phyloP scores from a whole-genome alignment of 768 basidiomycete species.

The Clitopilus hobsonii region DNA sequence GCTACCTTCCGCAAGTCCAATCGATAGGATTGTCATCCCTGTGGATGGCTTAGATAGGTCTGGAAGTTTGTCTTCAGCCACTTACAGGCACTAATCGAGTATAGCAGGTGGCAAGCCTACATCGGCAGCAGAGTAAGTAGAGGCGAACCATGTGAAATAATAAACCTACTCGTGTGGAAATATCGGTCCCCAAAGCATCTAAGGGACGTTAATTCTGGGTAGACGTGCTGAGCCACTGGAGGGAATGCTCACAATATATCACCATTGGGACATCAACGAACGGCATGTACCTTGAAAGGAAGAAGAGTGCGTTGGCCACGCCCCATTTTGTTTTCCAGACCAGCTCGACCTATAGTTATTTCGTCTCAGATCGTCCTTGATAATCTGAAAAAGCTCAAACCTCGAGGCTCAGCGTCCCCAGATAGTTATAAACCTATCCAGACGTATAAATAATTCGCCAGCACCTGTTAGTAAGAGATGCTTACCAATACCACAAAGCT shows the following conservation, averaged over 20 bases:
- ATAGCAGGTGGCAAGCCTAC: conserved; percentile 5
- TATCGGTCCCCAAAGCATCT: conserved; percentile 2
- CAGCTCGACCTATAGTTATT: conserved; percentile 6
- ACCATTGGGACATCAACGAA: conserved; percentile 18
- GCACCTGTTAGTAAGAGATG: neutral
- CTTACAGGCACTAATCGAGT: conserved; percentile 3
- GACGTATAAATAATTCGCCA: neutral
- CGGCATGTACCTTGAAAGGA: conserved; percentile 18
- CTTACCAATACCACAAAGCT: conserved; percentile 4
- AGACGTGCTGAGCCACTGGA: neutral
- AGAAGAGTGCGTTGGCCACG: conserved; percentile 18
- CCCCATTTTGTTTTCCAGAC: conserved; percentile 21
- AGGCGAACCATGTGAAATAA: neutral
- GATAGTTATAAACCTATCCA: conserved; percentile 4
- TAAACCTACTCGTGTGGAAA: conserved; percentile 1
- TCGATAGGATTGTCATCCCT: conserved; percentile 4
- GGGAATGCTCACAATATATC: conserved; percentile 17
- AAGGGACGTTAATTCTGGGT: neutral
- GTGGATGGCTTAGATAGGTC: neutral
- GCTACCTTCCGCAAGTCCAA: conserved; percentile 9
- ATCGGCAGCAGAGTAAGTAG: neutral
- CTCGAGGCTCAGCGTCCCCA: conserved; percentile 6
- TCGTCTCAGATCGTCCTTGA: neutral
- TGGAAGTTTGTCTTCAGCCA: neutral
- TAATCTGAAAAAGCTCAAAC: too few species aligned